Percentiles rank a stretch among this genome's conserved stretches.
phyloP scores from a whole-genome alignment of 2,329 filamentous ascomycete genomes.

The Atkinsonella texensis region DNA sequence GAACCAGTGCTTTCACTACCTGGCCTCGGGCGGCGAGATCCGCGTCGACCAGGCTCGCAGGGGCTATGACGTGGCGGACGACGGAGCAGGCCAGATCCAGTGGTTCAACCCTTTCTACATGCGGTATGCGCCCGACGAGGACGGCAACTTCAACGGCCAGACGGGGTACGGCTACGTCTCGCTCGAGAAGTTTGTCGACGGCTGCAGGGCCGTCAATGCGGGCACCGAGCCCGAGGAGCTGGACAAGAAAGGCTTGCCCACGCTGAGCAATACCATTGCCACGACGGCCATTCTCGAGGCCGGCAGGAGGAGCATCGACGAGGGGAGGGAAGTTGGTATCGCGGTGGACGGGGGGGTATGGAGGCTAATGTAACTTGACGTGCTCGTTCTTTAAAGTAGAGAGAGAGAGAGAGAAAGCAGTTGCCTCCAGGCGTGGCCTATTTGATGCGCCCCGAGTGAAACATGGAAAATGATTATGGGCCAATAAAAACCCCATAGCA shows the following conservation, averaged over 20 bases:
- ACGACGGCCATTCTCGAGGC: conserved; percentile 89
- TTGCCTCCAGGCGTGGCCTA: too few species aligned
- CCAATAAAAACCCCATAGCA: too few species aligned
- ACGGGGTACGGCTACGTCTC: conserved; percentile 87
- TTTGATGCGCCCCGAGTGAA: too few species aligned
- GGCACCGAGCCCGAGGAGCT: conserved; percentile 64
- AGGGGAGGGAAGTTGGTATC: conserved; percentile 68
- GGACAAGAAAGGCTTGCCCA: conserved; percentile 71
- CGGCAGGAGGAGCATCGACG: conserved; percentile 72
- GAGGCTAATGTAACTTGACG: conserved; percentile 41
- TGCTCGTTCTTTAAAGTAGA: not conserved
- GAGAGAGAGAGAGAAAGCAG: too few species aligned
- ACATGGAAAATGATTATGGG: too few species aligned
- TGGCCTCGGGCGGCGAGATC: conserved; percentile 74
- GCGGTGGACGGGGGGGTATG: conserved; percentile 52
- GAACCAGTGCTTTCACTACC: conserved; percentile 95
- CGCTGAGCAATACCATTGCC: conserved; percentile 76
- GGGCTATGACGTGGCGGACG: conserved; percentile 88
- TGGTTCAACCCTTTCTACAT: conserved; percentile 97
- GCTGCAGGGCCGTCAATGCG: conserved; percentile 65
- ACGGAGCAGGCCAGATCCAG: conserved; percentile 54
- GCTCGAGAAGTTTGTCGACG: conserved; percentile 93
- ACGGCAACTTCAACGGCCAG: conserved; percentile 88
- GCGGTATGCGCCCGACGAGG: conserved; percentile 87
- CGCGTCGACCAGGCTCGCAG: conserved; percentile 87